Evolutionary conservation across 1,139 yeast species (phyloP), one percentile per base, ranked within the genome.

Genomic region (Trichomonascaceae sp.): DNA sequence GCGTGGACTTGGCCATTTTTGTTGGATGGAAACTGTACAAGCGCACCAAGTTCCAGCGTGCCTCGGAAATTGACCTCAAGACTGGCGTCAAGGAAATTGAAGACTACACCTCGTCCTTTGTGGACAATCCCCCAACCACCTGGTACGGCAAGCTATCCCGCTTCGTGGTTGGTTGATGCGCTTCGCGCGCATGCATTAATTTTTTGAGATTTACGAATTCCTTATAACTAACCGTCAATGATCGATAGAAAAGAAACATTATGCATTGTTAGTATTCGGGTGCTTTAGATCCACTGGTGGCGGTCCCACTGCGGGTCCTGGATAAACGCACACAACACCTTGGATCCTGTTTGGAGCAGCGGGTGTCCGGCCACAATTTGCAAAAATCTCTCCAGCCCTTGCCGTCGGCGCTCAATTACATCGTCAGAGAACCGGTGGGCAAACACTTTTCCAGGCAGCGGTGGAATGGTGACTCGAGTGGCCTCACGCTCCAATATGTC

Each of bases 351-450:
- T 57, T 89, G 97, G 38, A 89, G 60, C 41, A 89, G 60, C 1
- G 98, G 98, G 54, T 89, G 98, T 6, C 95, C 93, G 14, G 93
- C 93, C 9, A 89, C 93, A 17, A 72, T 66, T 37, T 70, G 69
- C 29, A 89, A 56, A 57, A 92, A 89, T 50, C 72, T 71, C 52
- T 85, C 94, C 33, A 89, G 64, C 0, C 95, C 96, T 44, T 69
- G 74, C 38, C 95, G 65, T 47, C 98, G 67, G 39, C 74, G 75
- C 49, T 84, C 95, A 40, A 89, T 84, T 39, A 79, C 79, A 32
- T 80, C 76, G 40, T 82, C 93, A 39, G 76, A 75, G 54, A 87
- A 87, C 43, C 93, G 67, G 52, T 80, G 73, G 32, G 74, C 71
- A 31, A 65, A 63, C 29, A 84, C 69, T 52, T 87, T 89, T 13